phyloP scores from a whole-genome alignment of 345 rosid species.

The Eutrema yunnanense region DNA sequence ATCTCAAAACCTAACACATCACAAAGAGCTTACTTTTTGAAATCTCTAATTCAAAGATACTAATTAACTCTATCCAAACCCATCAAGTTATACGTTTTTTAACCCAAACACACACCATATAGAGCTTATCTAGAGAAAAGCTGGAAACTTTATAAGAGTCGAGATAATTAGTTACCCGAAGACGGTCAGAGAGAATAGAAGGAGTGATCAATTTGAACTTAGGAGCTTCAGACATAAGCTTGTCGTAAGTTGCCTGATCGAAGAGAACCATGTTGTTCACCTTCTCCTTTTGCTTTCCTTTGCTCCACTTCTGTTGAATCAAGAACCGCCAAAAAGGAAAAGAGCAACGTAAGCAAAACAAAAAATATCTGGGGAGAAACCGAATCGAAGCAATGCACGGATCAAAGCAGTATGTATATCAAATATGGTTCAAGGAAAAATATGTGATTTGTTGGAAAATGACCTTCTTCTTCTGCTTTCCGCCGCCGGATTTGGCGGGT shows the following conservation, averaged over 20 bases:
- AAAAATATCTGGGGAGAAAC: not conserved
- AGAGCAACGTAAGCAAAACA: not conserved
- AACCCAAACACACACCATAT: not conserved
- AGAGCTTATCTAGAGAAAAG: not conserved
- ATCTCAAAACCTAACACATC: not conserved
- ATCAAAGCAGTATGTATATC: not conserved
- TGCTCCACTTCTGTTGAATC: constrained; percentile 45
- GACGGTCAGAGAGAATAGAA: constrained; percentile 43
- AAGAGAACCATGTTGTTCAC: constrained; percentile 61
- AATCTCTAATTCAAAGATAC: no score
- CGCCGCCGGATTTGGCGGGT: constrained; percentile 34
- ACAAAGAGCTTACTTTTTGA: no score
- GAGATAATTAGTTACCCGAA: constrained; percentile 21
- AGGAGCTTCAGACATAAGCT: constrained; percentile 48
- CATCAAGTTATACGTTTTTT: no score
- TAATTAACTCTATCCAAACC: no score
- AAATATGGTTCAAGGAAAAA: not conserved
- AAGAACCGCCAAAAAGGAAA: not conserved
- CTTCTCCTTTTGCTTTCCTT: constrained; percentile 59
- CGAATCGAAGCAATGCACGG: not conserved
- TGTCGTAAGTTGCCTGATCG: constrained; percentile 48
- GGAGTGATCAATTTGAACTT: constrained; percentile 47
- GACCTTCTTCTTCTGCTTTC: constrained; percentile 35
- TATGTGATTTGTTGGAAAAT: not conserved
- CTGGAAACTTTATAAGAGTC: not conserved